Conservation (phyloP, 2,329 filamentous ascomycete species). For the Dactylellina leptospora region DNA sequence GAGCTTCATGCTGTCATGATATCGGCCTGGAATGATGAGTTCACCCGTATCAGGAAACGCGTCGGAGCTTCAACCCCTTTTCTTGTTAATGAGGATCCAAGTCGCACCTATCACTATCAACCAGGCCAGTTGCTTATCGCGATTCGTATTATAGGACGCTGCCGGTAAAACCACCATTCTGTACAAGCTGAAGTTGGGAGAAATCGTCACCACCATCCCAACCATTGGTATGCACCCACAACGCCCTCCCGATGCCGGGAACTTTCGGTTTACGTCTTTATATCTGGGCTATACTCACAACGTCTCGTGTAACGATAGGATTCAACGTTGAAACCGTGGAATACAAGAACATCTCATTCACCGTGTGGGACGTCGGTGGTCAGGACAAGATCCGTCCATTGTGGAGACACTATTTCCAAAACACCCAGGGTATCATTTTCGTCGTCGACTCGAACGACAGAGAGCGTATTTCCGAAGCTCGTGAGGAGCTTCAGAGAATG, state of each 20-base stretch:
- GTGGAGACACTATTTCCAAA: conserved; percentile 99
- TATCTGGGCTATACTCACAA: neutral
- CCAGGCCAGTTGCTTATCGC: neutral
- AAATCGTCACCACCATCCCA: conserved; percentile 98
- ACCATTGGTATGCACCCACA: conserved; percentile 79
- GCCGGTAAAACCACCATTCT: conserved; percentile 99
- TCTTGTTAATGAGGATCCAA: neutral
- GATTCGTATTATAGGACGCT: conserved; percentile 70
- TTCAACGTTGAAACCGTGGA: conserved; percentile 99
- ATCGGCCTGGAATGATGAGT: neutral
- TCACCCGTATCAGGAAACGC: neutral
- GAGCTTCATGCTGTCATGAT: neutral
- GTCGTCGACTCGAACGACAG: conserved; percentile 99
- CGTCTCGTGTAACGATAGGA: conserved; percentile 65
- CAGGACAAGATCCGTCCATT: conserved; percentile 99
- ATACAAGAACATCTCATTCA: conserved; percentile 99
- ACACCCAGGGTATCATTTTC: conserved; percentile 99
- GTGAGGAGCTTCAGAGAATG: conserved; percentile 96
- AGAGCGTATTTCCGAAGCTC: conserved; percentile 95
- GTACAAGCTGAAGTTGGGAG: conserved; percentile 99
- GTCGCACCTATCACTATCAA: neutral
- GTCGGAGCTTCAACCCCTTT: neutral
- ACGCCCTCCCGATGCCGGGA: neutral
- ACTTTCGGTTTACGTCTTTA: no score
- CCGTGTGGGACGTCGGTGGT: conserved; percentile 99